phyloP scores from a whole-genome alignment of 2,329 filamentous ascomycete species.

The Geoglossum cookeanum region DNA sequence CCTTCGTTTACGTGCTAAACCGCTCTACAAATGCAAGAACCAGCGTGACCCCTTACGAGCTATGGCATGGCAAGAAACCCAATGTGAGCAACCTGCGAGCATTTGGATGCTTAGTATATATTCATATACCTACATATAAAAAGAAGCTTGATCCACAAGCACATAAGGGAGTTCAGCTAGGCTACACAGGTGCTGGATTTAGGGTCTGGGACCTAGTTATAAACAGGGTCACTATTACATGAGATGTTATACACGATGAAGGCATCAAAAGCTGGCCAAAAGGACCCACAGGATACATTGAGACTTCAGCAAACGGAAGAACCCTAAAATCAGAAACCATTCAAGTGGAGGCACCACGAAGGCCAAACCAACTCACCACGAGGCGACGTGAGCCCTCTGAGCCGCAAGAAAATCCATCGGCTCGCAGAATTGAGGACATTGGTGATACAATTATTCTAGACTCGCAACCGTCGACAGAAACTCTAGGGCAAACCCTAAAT shows the following conservation, averaged over 20 bases:
- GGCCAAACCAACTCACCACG: too few species aligned
- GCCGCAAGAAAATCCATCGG: too few species aligned
- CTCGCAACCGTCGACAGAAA: too few species aligned
- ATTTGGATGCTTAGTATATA: conserved; percentile 1
- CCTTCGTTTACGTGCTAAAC: conserved; percentile 2
- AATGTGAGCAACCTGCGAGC: neutral
- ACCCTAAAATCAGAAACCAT: conserved; percentile 5
- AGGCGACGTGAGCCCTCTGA: too few species aligned
- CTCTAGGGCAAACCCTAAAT: too few species aligned
- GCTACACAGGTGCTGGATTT: conserved; percentile 5
- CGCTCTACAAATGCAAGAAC: neutral
- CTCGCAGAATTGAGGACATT: too few species aligned
- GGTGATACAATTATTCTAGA: too few species aligned
- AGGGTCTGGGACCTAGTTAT: neutral
- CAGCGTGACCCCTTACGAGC: neutral
- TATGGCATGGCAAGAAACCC: neutral
- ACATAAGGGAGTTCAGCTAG: neutral
- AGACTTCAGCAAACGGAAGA: neutral
- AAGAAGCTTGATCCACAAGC: conserved; percentile 2
- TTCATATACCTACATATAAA: conserved; percentile 1
- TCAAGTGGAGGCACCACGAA: conserved; percentile 9
- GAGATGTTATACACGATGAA: too few species aligned
- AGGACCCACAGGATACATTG: conserved; percentile 3
- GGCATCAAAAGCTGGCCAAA: neutral
- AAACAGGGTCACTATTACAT: too few species aligned